phyloP scores from a whole-genome alignment of 495 filamentous ascomycete genomes.

The Rostrohypoxylon terebratum region DNA sequence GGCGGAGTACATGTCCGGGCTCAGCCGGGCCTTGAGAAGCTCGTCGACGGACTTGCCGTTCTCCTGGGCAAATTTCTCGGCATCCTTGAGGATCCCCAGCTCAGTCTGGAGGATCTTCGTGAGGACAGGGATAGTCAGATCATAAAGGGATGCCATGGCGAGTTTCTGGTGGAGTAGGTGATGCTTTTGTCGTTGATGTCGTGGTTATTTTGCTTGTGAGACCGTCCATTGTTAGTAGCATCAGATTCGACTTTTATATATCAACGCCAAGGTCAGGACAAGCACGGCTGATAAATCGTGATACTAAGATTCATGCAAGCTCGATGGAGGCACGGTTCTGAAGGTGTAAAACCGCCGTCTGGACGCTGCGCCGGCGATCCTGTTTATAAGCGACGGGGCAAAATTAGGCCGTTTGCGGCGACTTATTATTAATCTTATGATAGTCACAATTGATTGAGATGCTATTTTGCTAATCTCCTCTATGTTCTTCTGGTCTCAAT shows the following conservation, averaged over 20 bases:
- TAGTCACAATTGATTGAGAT: background rate
- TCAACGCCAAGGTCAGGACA: background rate
- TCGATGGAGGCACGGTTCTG: background rate
- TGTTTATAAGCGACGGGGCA: conserved; percentile 40
- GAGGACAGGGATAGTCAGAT: conserved; percentile 44
- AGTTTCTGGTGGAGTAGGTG: background rate
- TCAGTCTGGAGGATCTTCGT: conserved; percentile 47
- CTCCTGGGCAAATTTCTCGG: conserved; percentile 42
- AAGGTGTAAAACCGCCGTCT: background rate
- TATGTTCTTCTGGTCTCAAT: background rate
- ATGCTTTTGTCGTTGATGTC: background rate
- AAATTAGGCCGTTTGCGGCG: conserved; percentile 4
- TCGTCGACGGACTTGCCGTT: conserved; percentile 29
- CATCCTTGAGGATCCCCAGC: conserved; percentile 45
- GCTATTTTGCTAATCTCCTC: background rate
- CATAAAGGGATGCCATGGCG: conserved; percentile 50
- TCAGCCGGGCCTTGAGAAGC: conserved; percentile 45
- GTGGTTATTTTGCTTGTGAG: background rate
- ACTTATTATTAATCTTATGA: conserved; percentile 12
- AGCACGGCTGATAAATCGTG: background rate
- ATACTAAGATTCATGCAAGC: background rate
- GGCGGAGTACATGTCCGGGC: conserved; percentile 63
- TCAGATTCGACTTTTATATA: background rate
- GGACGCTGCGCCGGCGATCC: background rate
- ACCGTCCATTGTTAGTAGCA: background rate